Conservation (phyloP, 2,329 filamentous ascomycete genomes). For the Scytalidium sp. region DNA sequence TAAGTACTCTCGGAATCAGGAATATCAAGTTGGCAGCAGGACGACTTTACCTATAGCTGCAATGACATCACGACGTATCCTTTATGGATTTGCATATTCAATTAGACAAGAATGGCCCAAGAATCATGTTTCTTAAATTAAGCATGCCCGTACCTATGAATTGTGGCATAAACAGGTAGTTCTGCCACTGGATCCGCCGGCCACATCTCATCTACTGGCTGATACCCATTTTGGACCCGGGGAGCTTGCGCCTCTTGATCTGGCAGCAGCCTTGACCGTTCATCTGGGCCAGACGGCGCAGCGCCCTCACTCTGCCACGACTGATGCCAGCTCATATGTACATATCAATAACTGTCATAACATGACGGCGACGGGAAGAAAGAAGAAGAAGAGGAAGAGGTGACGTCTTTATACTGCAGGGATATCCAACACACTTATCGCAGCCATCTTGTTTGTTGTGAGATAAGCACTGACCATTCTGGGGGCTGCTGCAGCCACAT, state of each 20-base stretch:
- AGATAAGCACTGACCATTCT: too few relatives aligned
- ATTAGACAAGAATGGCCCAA: background rate
- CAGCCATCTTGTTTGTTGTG: too few relatives aligned
- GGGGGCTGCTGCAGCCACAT: too few relatives aligned
- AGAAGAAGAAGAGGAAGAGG: too few relatives aligned
- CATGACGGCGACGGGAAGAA: too few relatives aligned
- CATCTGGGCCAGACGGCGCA: background rate
- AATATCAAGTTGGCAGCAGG: background rate
- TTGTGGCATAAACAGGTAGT: slow-evolving; percentile 73
- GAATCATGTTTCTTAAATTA: background rate
- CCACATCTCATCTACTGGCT: slow-evolving; percentile 23
- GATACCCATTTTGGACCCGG: slow-evolving; percentile 21
- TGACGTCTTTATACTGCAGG: too few relatives aligned
- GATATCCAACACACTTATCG: too few relatives aligned
- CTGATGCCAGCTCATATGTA: too few relatives aligned
- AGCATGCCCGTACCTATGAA: slow-evolving; percentile 53
- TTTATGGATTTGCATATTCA: slow-evolving; percentile 11
- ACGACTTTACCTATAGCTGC: slow-evolving; percentile 58
- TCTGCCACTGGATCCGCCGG: slow-evolving; percentile 29
- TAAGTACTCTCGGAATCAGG: background rate
- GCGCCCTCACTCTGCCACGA: too few relatives aligned
- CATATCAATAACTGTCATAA: too few relatives aligned
- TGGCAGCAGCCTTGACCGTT: slow-evolving; percentile 3
- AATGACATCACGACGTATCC: slow-evolving; percentile 60
- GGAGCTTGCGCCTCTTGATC: slow-evolving; percentile 16